A percentile compares a stretch with the other conserved stretches of the same genome.
Evolutionary conservation across 2,329 filamentous ascomycete species (phyloP).

Genomic region (Bisporella sp.): DNA sequence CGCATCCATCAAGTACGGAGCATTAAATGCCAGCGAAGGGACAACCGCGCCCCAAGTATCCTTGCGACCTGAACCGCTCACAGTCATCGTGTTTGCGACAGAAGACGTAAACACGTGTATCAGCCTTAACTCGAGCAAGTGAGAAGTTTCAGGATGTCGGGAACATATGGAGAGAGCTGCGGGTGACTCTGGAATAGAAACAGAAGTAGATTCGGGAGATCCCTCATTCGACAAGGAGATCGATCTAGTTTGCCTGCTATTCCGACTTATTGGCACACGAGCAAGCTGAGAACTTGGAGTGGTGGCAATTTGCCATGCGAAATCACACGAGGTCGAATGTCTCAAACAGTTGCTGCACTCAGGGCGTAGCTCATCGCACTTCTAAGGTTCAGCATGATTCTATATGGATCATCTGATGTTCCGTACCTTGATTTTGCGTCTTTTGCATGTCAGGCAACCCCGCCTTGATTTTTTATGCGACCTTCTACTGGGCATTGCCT

Average conservation of each 20-base stretch:
- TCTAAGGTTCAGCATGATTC: slow-evolving; percentile 4
- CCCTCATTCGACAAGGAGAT: neutral
- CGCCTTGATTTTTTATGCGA: slow-evolving; percentile 65
- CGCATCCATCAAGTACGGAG: slow-evolving; percentile 53
- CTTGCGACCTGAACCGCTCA: slow-evolving; percentile 45
- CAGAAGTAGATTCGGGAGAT: slow-evolving; percentile 11
- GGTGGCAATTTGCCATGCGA: slow-evolving; percentile 38
- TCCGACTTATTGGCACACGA: slow-evolving; percentile 5
- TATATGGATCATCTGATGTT: neutral
- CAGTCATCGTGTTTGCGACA: slow-evolving; percentile 50
- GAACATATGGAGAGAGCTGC: slow-evolving; percentile 14
- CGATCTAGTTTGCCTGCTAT: neutral
- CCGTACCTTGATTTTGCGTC: slow-evolving; percentile 60
- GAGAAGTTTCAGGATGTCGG: slow-evolving; percentile 13
- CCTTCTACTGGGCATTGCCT: slow-evolving; percentile 60
- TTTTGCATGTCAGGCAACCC: slow-evolving; percentile 60
- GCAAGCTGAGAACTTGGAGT: slow-evolving; percentile 11
- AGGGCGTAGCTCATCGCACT: slow-evolving; percentile 60
- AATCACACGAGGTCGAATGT: slow-evolving; percentile 60
- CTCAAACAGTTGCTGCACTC: slow-evolving; percentile 60
- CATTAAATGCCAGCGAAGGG: slow-evolving; percentile 54
- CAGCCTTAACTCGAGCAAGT: slow-evolving; percentile 48
- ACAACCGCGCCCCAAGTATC: slow-evolving; percentile 54
- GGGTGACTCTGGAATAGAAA: slow-evolving; percentile 14
- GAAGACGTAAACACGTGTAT: slow-evolving; percentile 58